Evolutionary conservation across 768 basidiomycete species (phyloP), one percentile per base, ranked within the genome.

Genomic region (Suillus tomentosus): DNA sequence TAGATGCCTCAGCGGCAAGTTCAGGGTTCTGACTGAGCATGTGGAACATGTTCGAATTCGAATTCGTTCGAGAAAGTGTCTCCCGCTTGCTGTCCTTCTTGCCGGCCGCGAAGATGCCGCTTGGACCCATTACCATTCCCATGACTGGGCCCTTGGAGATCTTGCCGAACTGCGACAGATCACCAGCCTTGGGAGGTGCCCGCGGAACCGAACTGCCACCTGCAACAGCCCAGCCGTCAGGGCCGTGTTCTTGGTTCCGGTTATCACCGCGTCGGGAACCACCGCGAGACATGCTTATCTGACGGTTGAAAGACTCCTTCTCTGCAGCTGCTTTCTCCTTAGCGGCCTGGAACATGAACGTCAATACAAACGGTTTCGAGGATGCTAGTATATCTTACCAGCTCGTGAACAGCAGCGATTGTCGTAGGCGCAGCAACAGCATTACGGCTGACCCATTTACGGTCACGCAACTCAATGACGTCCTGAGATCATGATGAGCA

Each of bases 151-250:
- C 84, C 78, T 84, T 85, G 72, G 78, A 88, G 74, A 96, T 91
- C 81, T 95, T 94, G 68, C 95, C 94, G 69, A 96, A 96, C 65
- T 90, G 85, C 45, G 90, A 89, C 57, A 96, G 80, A 75, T 96
- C 93, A 22, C 94, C 94, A 58, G 88, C 93, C 79, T 94, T 92
- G 63, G 90, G 78, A 45, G 86, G 86, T 31, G 86, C 84, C 27
- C 89, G 85, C 39, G 83, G 62, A 47, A 78, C 77, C 37, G 78
- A 74, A 43, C 81, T 60, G 88, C 86, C 79, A 63, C 84, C 81
- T 60, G 89, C 86, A 22, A 89, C 88, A 42, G 90, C 85, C 96
- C 96, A 98, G 22, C 94, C 94, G 65, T 99, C 95, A 40, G 90
- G 83, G 36, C 87, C 87, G 59, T 82, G 79, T 62, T 86, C 86